A percentile compares a stretch with the other conserved stretches of the same genome.
Conservation (phyloP, 208 protist genomes). For the Vickermania ingenoplastis region DNA sequence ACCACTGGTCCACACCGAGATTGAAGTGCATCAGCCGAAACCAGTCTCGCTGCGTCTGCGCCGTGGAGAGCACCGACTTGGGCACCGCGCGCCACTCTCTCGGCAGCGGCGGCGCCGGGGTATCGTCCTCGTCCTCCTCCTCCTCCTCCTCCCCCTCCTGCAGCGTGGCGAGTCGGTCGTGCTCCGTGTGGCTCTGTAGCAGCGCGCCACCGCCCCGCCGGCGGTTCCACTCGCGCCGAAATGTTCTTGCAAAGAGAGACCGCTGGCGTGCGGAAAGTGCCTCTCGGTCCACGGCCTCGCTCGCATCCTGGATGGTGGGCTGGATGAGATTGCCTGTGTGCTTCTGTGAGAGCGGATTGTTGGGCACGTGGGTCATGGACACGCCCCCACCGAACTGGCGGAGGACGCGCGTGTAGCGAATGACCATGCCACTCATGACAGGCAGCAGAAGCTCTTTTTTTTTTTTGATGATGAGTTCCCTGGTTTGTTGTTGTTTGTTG, state of each 20-base stretch:
- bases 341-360: not conserved
- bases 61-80: constrained; percentile 51
- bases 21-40: constrained; percentile 86
- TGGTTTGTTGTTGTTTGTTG: too few relatives aligned
- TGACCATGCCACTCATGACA: too few relatives aligned
- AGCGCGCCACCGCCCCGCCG: too few relatives aligned
- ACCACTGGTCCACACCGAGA: constrained; percentile 65
- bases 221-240: too few relatives aligned
- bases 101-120: constrained; percentile 30
- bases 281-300: too few relatives aligned
- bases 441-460: too few relatives aligned
- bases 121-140: constrained; percentile 1
- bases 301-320: too few relatives aligned
- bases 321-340: not conserved
- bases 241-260: too few relatives aligned
- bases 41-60: constrained; percentile 53
- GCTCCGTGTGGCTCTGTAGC: too few relatives aligned
- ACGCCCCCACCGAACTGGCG: not conserved
- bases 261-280: too few relatives aligned
- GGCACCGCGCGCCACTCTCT: constrained; percentile 59
- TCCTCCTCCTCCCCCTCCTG: constrained; percentile 18
- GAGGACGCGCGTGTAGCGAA: not conserved
- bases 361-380: not conserved
- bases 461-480: too few relatives aligned
- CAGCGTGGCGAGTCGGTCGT: not conserved